Evolutionary conservation across 2,329 filamentous ascomycete species (phyloP), one percentile per base, ranked within the genome.

Genomic region (Hypoxylon sp.): DNA sequence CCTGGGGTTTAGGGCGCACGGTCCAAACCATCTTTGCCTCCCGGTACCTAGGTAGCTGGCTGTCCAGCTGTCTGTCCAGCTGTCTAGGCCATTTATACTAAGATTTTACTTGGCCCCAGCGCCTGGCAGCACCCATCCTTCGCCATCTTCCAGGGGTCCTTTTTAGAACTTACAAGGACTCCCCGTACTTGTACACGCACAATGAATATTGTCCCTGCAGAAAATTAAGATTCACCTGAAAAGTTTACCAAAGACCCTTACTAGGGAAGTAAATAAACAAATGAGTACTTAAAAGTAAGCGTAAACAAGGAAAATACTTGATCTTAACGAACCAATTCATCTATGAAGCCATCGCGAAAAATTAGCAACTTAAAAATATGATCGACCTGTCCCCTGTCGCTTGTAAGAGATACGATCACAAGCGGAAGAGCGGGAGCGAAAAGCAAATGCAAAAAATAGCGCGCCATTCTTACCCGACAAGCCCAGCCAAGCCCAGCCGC

Each of bases 381-480:
- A 67, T 67, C 54, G 22, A 59, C 54, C 26, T 52, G 15, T 43
- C 56, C 59, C 60, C 47, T 64, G 46, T 54, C 60, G 26, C 20
- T 10, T 44, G 44, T 39, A 28, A n/a, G 7, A 53, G 52, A 54
- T 48, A 53, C 58, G 43, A 64, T 53, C 32, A 50, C 51, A 43
- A 43, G 32, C 44, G 53, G 30, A 46, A 44, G 24, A 22, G 34
- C 39, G 37, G 56, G 28, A 43, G 20, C 22, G 32, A 54, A 47
- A 44, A 43, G 28, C 34, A 53, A 52, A 66, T 55, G 49, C 50
- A 51, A 67, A 66, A 67, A 67, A 67, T 62, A 57, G 64, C 61
- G 64, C 64, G 61, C 44, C 50, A 52, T 50, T 57, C 11, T n/a
- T 3, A 24, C 32, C 26, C 44, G 53, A 44, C 49, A 26, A 48